Base-by-base conservation (phyloP, 306 rosid species). In the Spatholobus suberectus region DNA sequence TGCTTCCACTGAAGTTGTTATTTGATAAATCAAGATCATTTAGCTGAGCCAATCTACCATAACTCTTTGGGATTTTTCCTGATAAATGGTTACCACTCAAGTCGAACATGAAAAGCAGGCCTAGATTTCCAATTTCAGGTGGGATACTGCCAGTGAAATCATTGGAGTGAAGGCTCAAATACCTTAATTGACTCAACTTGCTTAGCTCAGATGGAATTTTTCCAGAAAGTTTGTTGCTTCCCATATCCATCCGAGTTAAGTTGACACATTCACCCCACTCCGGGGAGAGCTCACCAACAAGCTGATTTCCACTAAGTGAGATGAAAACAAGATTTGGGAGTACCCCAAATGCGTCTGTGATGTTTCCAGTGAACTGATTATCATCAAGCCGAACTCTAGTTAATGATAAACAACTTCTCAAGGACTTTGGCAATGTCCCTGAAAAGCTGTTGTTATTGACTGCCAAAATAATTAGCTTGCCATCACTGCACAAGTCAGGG, bases 361-460 rank as follows among this genome's bases (percentile, higher is more conserved):
- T 91, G 76, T 88, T 88, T 67, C 88, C 95, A 0, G 65, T 84
- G 85, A 93, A 81, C 24, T 78, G 81, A 59, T 93, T 93, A 4
- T 47, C 87, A 34, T 88, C 90, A 47, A 93, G 86, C 69, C 91
- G 76, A 8, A 89, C 87, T 83, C 89, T 86, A 8, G 0, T 11
- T 21, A 92, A 85, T 8, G 61, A 49, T 4, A 85, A 68, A 75
- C 97, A 90, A 75, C 83, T 85, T 82, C 85, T 90, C 78, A 92
- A 81, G 81, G 93, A 90, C 44, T 75, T 76, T 0, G 92, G 97
- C 76, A 92, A 63, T 14, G 89, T 80, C 44, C 94, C 93, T 0
- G 85, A 81, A 78, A 90, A 82, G 69, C 73, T 80, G 86, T 92
- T 90, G 73, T 52, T 80, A 23, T 78, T 85, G 67, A 82, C 86